Evolutionary conservation across 2,329 filamentous ascomycete genomes (phyloP), one percentile per base, ranked within the genome.

Genomic region (Ceratocystis albifundus): DNA sequence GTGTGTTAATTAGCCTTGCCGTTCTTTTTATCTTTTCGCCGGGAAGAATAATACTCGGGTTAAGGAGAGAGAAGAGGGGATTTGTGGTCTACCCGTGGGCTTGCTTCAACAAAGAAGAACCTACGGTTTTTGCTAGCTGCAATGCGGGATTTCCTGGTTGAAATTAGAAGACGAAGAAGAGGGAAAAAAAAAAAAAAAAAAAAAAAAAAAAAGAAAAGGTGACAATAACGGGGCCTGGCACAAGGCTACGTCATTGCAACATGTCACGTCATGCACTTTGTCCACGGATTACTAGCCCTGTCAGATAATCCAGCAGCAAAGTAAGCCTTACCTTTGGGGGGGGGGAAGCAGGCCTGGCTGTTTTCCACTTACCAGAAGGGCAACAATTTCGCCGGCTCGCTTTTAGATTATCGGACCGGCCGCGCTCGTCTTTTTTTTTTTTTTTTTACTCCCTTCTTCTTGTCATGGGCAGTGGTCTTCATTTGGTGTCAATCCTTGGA

Each of bases 181-280:
- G 32, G 15, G 8, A 59, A 36, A n/a, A 10, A 8, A 2, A 59
- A 30, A 59, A 30, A n/a, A 59, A 36, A n/a, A 10, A 8, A 2
- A 59, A 30, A 59, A 30, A 59, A 36, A n/a, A 10, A 8, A 2
- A 59, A 30, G 36, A 30, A 59, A 59, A 57, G 17, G 5, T 55
- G 53, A 57, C 53, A 57, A 57, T 6, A 25, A 48, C 46, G 2
- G 22, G 50, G 25, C 12, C 50, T 15, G 17, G 20, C 25, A 15
- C 25, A 57, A 15, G 28, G 1, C 55, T 59, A 59, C 55, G 55
- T 59, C 55, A 59, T 59, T 59, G 55, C 28, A 36, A 15, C 25
- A 36, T 59, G 55, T 59, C 55, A 59, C 55, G 55, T 59, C 55
- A 59, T 59, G 55, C 30, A 36, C n/a, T 15, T 59, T 59, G 55